A percentile compares a stretch with the other conserved stretches of the same genome.
phyloP scores from a whole-genome alignment of 192 early-diverging fungal genomes.

The Entomortierella lignicola region DNA sequence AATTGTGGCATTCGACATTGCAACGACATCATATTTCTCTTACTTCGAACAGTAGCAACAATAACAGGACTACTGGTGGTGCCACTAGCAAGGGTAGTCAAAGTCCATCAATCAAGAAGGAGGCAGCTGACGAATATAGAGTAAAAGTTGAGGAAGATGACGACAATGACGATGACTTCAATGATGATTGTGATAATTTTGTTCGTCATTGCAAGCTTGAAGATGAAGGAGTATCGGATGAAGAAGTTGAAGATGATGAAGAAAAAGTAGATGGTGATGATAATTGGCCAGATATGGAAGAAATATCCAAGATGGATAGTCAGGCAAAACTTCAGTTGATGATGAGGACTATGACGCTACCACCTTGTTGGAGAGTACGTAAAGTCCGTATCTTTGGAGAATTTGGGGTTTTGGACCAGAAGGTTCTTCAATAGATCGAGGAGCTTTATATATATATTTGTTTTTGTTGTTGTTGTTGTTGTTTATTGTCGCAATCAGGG shows the following conservation, averaged over 20 bases:
- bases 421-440: slow-evolving; percentile 35
- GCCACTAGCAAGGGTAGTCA: not conserved
- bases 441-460: too few species aligned
- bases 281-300: slow-evolving; percentile 23
- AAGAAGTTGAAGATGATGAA: not conserved
- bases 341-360: slow-evolving; percentile 25
- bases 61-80: too few species aligned
- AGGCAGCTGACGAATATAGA: not conserved
- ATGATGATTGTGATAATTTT: too few species aligned
- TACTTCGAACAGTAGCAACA: not conserved
- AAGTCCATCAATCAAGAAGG: not conserved
- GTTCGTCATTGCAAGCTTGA: not conserved
- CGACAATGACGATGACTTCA: not conserved
- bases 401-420: slow-evolving; percentile 25
- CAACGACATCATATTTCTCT: slow-evolving; percentile 8
- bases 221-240: not conserved
- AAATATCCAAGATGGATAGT: slow-evolving; percentile 22
- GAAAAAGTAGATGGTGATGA: not conserved
- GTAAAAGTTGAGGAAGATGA: not conserved
- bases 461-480: too few species aligned
- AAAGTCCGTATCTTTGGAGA: slow-evolving; percentile 41
- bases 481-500: too few species aligned
- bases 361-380: slow-evolving; percentile 41
- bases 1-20: slow-evolving; percentile 46
- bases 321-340: slow-evolving; percentile 33